These are phyloP conservation scores for Aureobasidium subglaciale DNA, from an alignment of 2,329 filamentous ascomycete genomes.

Conservation along the genomic window DNA sequence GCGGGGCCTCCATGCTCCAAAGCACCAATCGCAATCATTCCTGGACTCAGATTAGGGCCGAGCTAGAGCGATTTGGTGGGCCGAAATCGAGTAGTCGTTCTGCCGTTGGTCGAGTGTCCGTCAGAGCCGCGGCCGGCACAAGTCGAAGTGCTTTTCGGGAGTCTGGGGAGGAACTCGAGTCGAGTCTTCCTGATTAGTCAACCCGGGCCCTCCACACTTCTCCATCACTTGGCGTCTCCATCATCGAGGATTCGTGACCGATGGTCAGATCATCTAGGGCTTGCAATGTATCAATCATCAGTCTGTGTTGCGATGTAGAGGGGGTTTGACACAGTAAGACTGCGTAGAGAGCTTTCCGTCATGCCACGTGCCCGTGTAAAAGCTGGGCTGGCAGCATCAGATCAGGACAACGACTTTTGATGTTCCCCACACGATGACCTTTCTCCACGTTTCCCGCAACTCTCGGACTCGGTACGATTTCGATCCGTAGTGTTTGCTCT, in stretches of 20 bases:
- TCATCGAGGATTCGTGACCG: too few relatives aligned
- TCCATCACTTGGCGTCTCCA: constrained; percentile 1
- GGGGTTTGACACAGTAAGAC: too few relatives aligned
- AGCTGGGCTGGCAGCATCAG: too few relatives aligned
- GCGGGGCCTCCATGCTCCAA: not conserved
- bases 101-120: constrained; percentile 10
- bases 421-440: not conserved
- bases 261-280: too few relatives aligned
- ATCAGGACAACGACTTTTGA: too few relatives aligned
- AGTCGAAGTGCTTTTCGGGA: constrained; percentile 13
- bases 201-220: not conserved
- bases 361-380: too few relatives aligned
- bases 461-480: not conserved
- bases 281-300: too few relatives aligned
- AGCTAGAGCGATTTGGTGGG: constrained; percentile 9
- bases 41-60: not conserved
- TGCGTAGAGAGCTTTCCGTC: too few relatives aligned
- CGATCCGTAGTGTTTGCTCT: not conserved
- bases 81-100: constrained; percentile 5
- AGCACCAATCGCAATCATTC: constrained; percentile 7
- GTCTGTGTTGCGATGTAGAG: too few relatives aligned
- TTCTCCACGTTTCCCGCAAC: not conserved
- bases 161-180: not conserved
- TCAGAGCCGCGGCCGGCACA: constrained; percentile 1
- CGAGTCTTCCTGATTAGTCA: not conserved